Conservation (phyloP, 2,329 filamentous ascomycete species). For the Pleurostoma richardsiae region DNA sequence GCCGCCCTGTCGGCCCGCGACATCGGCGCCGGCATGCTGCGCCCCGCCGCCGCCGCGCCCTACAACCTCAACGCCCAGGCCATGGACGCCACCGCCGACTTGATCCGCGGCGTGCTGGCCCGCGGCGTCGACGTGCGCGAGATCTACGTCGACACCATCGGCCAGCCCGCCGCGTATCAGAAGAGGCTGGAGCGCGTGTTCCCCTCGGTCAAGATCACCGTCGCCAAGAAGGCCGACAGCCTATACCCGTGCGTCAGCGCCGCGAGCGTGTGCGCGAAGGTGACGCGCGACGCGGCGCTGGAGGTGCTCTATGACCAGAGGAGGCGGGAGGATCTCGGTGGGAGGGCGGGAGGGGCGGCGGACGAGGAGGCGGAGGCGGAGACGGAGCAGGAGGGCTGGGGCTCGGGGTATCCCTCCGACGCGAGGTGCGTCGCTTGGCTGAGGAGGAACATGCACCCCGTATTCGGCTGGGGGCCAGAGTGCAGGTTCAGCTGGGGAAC, state of each 20-base stretch:
- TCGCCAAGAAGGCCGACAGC: conserved; percentile 88
- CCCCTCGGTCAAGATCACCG: conserved; percentile 68
- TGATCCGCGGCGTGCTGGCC: conserved; percentile 74
- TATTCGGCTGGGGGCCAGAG: conserved; percentile 94
- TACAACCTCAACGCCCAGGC: conserved; percentile 98
- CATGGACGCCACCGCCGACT: conserved; percentile 80
- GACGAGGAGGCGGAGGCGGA: conserved; percentile 22
- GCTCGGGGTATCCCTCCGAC: conserved; percentile 91
- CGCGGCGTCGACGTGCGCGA: conserved; percentile 78
- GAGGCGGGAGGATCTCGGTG: conserved; percentile 11
- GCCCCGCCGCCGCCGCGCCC: conserved; percentile 37
- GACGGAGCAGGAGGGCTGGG: conserved; percentile 59
- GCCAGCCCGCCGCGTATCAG: conserved; percentile 78
- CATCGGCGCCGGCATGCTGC: conserved; percentile 75
- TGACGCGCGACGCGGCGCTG: conserved; percentile 85
- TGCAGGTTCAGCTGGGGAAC: conserved; percentile 96
- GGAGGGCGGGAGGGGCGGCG: conserved; percentile 19
- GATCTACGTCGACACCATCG: conserved; percentile 94
- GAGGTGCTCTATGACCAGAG: conserved; percentile 62
- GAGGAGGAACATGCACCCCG: conserved; percentile 78
- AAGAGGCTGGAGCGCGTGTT: conserved; percentile 78
- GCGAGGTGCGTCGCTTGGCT: conserved; percentile 76
- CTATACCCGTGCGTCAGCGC: conserved; percentile 90
- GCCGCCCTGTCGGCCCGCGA: conserved; percentile 76
- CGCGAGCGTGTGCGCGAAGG: conserved; percentile 91